A percentile compares a stretch with the other conserved stretches of the same genome.
Evolutionary conservation across 2,329 filamentous ascomycete genomes (phyloP).

Genomic region (Trichoderma arundinaceum): DNA sequence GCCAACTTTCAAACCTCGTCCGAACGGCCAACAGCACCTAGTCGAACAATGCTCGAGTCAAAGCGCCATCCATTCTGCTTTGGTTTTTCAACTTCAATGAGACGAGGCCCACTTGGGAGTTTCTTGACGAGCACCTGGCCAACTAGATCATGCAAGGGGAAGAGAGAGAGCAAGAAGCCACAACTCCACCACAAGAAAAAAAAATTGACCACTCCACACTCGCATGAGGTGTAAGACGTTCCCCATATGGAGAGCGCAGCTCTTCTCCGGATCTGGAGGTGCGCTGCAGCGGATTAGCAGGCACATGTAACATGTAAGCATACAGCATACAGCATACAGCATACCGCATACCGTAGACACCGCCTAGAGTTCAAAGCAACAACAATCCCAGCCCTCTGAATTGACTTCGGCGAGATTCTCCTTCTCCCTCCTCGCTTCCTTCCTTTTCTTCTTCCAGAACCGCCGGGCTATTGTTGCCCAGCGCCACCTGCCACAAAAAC

Average conservation of each 20-base stretch:
- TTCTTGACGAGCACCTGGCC: not conserved
- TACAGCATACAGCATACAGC: not conserved
- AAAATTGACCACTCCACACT: constrained; percentile 9
- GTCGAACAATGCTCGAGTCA: constrained; percentile 27
- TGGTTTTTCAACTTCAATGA: constrained; percentile 1
- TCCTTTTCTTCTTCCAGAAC: constrained; percentile 15
- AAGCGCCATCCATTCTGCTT: constrained; percentile 4
- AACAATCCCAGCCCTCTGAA: not conserved
- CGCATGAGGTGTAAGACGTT: not conserved
- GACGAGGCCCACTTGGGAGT: constrained; percentile 12
- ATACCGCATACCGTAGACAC: not conserved
- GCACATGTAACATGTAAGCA: not conserved
- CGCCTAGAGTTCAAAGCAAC: constrained; percentile 6
- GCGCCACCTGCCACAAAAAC: constrained; percentile 18
- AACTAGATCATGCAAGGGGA: not conserved
- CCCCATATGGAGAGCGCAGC: not conserved
- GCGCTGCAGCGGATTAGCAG: not conserved
- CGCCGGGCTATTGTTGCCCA: not conserved
- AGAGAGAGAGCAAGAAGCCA: not conserved
- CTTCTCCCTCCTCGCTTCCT: not conserved
- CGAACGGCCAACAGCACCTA: constrained; percentile 9
- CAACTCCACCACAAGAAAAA: not conserved
- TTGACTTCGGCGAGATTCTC: no score
- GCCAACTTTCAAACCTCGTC: not conserved
- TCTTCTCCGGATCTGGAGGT: not conserved